Percentiles rank a stretch among this genome's conserved stretches.
Evolutionary conservation across 371 early-diverging fungal genomes (phyloP).

Genomic region (Mortierella sp.): DNA sequence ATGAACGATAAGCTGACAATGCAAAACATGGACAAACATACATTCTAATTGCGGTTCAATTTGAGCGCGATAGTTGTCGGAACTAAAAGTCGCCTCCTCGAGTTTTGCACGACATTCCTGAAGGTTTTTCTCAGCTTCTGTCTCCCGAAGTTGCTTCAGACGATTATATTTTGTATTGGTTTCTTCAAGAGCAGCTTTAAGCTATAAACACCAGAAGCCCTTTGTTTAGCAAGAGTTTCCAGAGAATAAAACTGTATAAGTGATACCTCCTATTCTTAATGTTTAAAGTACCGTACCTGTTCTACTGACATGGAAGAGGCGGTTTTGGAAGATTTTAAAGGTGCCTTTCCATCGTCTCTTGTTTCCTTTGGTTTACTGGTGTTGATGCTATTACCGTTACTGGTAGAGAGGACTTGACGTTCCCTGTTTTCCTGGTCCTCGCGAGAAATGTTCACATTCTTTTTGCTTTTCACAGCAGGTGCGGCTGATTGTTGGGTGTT

Average conservation of each 20-base stretch:
- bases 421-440: conserved; percentile 35
- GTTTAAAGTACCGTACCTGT: conserved; percentile 6
- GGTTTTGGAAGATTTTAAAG: neutral
- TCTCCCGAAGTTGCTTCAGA: conserved; percentile 37
- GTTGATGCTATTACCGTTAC: neutral
- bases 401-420: neutral
- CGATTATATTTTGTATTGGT: conserved; percentile 32
- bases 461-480: conserved; percentile 11
- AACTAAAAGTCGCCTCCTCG: conserved; percentile 35
- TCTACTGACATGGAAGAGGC: conserved; percentile 23
- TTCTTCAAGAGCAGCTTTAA: conserved; percentile 33
- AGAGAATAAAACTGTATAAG: neutral
- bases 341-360: conserved; percentile 2
- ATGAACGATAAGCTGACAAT: neutral
- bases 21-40: conserved; percentile 5
- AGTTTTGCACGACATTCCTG: conserved; percentile 37
- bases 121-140: conserved; percentile 42
- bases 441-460: neutral
- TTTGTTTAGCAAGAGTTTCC: neutral
- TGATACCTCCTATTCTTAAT: neutral
- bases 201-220: neutral
- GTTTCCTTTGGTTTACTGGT: neutral
- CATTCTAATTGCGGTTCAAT: conserved; percentile 48
- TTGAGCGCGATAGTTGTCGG: conserved; percentile 40
- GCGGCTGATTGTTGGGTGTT: neutral